Percentiles rank a stretch among this genome's conserved stretches.
Evolutionary conservation across 2,329 filamentous ascomycete species (phyloP).

Genomic region (Arachnomyces sp.): DNA sequence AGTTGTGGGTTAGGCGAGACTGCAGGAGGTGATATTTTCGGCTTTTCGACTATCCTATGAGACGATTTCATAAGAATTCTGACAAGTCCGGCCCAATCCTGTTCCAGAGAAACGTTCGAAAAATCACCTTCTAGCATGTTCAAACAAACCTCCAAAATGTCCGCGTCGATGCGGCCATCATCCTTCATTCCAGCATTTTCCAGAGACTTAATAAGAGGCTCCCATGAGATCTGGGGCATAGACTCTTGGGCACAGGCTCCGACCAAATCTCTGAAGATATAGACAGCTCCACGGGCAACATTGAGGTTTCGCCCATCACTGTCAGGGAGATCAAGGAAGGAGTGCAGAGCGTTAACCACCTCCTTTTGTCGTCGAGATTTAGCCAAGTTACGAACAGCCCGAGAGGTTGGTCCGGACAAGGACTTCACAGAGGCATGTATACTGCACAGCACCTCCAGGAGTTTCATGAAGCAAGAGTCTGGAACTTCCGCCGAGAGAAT

Average conservation of each 20-base stretch:
- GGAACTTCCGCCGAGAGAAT: constrained; percentile 35
- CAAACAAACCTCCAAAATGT: constrained; percentile 34
- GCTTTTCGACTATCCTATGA: constrained; percentile 24
- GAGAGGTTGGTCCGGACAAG: constrained; percentile 35
- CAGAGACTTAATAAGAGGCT: constrained; percentile 29
- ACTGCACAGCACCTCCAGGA: constrained; percentile 37
- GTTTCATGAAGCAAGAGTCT: constrained; percentile 27
- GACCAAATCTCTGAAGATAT: constrained; percentile 34
- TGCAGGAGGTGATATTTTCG: constrained; percentile 14
- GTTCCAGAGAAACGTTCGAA: constrained; percentile 21
- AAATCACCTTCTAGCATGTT: constrained; percentile 34
- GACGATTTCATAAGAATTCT: constrained; percentile 29
- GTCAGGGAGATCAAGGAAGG: constrained; percentile 24
- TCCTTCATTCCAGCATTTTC: constrained; percentile 26
- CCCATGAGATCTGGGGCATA: constrained; percentile 31
- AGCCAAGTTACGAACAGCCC: constrained; percentile 34
- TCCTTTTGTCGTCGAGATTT: constrained; percentile 32
- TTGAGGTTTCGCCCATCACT: constrained; percentile 32
- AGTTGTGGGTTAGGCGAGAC: constrained; percentile 17
- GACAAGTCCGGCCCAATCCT: constrained; percentile 23
- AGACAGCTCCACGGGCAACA: constrained; percentile 33
- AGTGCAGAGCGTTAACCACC: constrained; percentile 31
- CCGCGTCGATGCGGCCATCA: constrained; percentile 32
- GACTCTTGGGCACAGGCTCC: constrained; percentile 32
- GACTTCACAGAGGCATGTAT: constrained; percentile 39